Percentiles rank a stretch among this genome's conserved stretches.
These are phyloP conservation scores for Podila minutissima DNA, from an alignment of 192 early-diverging fungal species.

Conservation along the genomic window DNA sequence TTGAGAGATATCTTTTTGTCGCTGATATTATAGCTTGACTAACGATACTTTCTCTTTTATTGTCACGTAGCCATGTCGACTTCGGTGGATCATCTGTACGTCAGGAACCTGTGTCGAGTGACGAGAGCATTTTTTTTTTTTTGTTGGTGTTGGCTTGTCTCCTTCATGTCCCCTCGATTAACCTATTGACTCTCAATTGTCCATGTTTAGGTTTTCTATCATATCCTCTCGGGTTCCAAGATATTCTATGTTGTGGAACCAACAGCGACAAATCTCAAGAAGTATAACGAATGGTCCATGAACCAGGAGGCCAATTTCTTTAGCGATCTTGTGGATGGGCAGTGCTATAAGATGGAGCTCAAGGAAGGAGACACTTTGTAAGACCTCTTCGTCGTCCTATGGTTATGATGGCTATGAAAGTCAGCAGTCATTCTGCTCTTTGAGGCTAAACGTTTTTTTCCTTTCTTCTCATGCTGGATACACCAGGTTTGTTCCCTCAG, in stretches of 20 bases:
- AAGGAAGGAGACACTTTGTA: slow-evolving; percentile 87
- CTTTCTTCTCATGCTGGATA: too few relatives aligned
- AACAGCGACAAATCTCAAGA: slow-evolving; percentile 82
- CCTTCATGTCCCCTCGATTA: neutral
- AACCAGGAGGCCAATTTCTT: slow-evolving; percentile 82
- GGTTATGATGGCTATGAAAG: neutral
- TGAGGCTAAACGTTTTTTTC: too few relatives aligned
- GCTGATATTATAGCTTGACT: too few relatives aligned
- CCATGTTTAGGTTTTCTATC: slow-evolving; percentile 91
- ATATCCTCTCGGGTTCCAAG: slow-evolving; percentile 90
- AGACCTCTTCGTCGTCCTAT: slow-evolving; percentile 3
- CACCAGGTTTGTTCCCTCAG: slow-evolving; percentile 87
- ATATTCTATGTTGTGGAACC: slow-evolving; percentile 91
- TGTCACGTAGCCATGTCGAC: slow-evolving; percentile 66
- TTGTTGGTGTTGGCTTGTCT: neutral
- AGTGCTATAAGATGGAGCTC: slow-evolving; percentile 81
- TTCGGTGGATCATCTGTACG: slow-evolving; percentile 51
- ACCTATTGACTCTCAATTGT: slow-evolving; percentile 20
- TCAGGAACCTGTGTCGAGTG: neutral
- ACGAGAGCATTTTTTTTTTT: too few relatives aligned
- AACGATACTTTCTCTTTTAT: neutral
- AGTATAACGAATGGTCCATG: slow-evolving; percentile 92
- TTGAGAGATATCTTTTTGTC: neutral
- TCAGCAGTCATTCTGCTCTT: neutral
- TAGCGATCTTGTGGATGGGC: slow-evolving; percentile 79